These are phyloP conservation scores for Apiotrichum akiyoshidainum DNA, from an alignment of 1,284 basidiomycete species.

Conservation along the genomic window DNA sequence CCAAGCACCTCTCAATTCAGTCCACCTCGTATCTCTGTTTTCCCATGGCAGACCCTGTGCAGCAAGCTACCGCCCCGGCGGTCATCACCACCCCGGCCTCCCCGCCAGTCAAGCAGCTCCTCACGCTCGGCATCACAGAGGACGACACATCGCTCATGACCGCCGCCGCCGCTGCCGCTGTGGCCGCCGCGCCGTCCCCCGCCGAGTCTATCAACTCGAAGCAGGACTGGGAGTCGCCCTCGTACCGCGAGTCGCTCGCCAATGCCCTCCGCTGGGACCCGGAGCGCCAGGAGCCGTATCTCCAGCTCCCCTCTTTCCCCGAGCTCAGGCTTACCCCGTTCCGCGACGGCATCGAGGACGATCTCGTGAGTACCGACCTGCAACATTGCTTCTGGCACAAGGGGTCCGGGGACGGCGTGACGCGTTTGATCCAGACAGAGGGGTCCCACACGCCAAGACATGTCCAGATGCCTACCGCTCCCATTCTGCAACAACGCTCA, in stretches of 20 bases:
- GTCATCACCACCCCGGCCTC: background rate
- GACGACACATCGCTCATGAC: background rate
- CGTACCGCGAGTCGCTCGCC: constrained; percentile 8
- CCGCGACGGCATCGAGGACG: constrained; percentile 20
- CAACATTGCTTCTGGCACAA: no score
- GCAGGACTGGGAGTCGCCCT: background rate
- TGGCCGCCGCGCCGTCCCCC: background rate
- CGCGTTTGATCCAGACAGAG: no score
- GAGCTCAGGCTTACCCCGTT: constrained; percentile 23
- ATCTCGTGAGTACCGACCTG: constrained; percentile 12
- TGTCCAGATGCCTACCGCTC: no score
- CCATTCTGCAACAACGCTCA: no score
- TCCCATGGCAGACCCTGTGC: background rate
- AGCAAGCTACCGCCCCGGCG: background rate
- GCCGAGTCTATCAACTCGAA: background rate
- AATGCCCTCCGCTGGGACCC: constrained; percentile 24
- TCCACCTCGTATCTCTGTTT: background rate
- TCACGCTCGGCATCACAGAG: constrained; percentile 1
- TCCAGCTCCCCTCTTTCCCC: constrained; percentile 28
- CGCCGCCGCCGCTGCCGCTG: background rate
- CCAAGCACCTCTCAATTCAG: no score
- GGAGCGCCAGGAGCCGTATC: constrained; percentile 25
- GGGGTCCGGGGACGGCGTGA: no score
- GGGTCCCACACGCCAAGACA: no score
- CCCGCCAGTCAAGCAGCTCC: constrained; percentile 7